A percentile compares a stretch with the other conserved stretches of the same genome.
These are phyloP conservation scores for Sinapis alba DNA, from an alignment of 441 rosid genomes.

Conservation along the genomic window DNA sequence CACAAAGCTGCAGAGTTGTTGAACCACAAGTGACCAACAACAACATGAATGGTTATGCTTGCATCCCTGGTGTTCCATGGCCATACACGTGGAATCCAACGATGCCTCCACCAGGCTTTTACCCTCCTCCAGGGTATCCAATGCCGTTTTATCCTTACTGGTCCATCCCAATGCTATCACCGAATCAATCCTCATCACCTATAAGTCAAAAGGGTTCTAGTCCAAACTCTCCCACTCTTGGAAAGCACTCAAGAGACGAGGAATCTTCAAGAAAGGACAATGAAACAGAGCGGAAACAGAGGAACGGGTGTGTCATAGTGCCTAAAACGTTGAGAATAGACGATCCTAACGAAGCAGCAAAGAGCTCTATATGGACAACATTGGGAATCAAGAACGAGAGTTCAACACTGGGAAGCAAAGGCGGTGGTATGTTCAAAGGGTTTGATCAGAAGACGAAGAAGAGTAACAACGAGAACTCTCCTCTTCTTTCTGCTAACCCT, in stretches of 20 bases:
- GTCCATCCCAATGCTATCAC: slow-evolving; percentile 55
- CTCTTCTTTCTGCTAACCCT: slow-evolving; percentile 66
- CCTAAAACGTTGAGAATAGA: slow-evolving; percentile 80
- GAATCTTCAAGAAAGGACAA: slow-evolving; percentile 27
- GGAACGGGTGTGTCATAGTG: slow-evolving; percentile 43
- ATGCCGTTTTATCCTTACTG: slow-evolving; percentile 67
- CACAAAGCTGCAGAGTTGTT: slow-evolving; percentile 31
- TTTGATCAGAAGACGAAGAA: slow-evolving; percentile 62
- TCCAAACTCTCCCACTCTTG: slow-evolving; percentile 47
- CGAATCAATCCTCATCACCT: slow-evolving; percentile 52
- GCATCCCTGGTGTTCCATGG: slow-evolving; percentile 78
- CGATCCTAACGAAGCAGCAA: slow-evolving; percentile 86
- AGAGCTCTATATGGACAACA: slow-evolving; percentile 95
- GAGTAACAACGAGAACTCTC: slow-evolving; percentile 47
- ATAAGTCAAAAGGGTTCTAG: slow-evolving; percentile 43
- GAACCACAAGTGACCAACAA: slow-evolving; percentile 41
- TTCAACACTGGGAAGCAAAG: slow-evolving; percentile 32
- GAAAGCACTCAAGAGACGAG: slow-evolving; percentile 73
- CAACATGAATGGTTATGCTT: slow-evolving; percentile 62
- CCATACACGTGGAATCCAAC: slow-evolving; percentile 74
- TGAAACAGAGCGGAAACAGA: slow-evolving; percentile 33
- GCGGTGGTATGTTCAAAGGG: slow-evolving; percentile 60
- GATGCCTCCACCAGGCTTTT: slow-evolving; percentile 58
- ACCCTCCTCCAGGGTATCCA: slow-evolving; percentile 62
- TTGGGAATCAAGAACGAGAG: slow-evolving; percentile 79